Evolutionary conservation across 768 basidiomycete species (phyloP).

Genomic region (Megacollybia marginata): DNA sequence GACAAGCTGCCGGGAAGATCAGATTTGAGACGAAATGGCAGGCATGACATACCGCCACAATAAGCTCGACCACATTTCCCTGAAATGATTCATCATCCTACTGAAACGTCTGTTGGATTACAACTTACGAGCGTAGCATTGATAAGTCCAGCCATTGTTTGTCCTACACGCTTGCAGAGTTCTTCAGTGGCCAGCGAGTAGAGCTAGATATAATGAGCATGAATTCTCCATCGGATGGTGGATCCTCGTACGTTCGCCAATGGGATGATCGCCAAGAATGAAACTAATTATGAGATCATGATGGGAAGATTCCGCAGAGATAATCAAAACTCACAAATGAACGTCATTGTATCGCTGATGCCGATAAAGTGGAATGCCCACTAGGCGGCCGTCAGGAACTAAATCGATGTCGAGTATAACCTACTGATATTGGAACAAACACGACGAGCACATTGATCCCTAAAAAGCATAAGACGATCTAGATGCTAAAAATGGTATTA

Average conservation of each 20-base stretch:
- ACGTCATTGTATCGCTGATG: constrained; percentile 33
- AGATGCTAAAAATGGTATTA: too few relatives aligned
- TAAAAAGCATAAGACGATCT: background rate
- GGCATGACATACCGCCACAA: constrained; percentile 41
- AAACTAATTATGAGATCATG: constrained; percentile 24
- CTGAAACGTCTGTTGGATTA: background rate
- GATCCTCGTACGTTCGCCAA: constrained; percentile 43
- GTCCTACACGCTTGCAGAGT: constrained; percentile 51
- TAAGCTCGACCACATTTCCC: constrained; percentile 31
- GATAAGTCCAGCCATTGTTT: constrained; percentile 52
- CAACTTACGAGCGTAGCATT: constrained; percentile 53
- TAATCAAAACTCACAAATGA: constrained; percentile 37
- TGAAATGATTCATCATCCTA: background rate
- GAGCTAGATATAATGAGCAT: constrained; percentile 22
- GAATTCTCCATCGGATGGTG: background rate
- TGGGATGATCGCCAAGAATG: constrained; percentile 56
- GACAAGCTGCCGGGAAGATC: constrained; percentile 6
- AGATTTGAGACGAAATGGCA: background rate
- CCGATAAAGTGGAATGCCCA: constrained; percentile 45
- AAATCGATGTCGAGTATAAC: background rate
- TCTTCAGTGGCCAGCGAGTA: constrained; percentile 65
- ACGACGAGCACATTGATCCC: background rate
- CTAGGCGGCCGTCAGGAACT: constrained; percentile 16
- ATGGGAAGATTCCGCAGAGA: constrained; percentile 9
- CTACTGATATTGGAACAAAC: background rate